Evolutionary conservation across 768 basidiomycete species (phyloP), one percentile per base, ranked within the genome.

Genomic region (Pleurotus ostreatus): DNA sequence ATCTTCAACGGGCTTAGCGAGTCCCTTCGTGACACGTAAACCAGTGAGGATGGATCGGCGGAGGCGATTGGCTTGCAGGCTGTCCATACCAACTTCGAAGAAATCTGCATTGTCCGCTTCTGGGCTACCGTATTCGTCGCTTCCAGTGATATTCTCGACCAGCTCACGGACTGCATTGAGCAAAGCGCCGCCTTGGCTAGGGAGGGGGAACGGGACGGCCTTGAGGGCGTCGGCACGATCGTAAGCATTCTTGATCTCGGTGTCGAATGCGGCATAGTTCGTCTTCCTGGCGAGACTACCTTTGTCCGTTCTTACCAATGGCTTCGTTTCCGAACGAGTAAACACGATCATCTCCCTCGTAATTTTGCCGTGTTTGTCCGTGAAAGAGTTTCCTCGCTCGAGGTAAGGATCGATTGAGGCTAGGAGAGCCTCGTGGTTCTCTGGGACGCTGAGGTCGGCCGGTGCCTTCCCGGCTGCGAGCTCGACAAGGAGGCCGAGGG

Each of bases 51-150:
- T 59, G 5, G 65, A 62, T 5, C 69, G 65, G n/a, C 69, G 68
- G 18, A 76, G 62, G 12, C 70, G 59, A 46, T 62, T 70, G 9
- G 74, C 72, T 45, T 75, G 74, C 26, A 75, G 52, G 52, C 73
- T 74, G 56, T 75, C 74, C 73, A 76, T 72, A 1, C 74, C 74
- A 1, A 62, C 63, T 61, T 75, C 73, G 55, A 76, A 75, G 53
- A 76, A 71, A 57, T 74, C 73, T 13, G 62, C 51, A 11, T 64
- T 61, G 41, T 70, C 65, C 4, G 65, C 44, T 1, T 57, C 49
- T 15, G 60, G 41, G 2, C 22, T 60, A 6, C 34, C 26, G 12
- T 44, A 37, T 18, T 63, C 62, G 12, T 62, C 46, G 12, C 58
- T 57, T 1, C 60, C 61, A 23, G 62, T 59, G 25, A 68, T 60